These are phyloP conservation scores for Epichloe scottii DNA, from an alignment of 2,329 filamentous ascomycete species.

Conservation along the genomic window DNA sequence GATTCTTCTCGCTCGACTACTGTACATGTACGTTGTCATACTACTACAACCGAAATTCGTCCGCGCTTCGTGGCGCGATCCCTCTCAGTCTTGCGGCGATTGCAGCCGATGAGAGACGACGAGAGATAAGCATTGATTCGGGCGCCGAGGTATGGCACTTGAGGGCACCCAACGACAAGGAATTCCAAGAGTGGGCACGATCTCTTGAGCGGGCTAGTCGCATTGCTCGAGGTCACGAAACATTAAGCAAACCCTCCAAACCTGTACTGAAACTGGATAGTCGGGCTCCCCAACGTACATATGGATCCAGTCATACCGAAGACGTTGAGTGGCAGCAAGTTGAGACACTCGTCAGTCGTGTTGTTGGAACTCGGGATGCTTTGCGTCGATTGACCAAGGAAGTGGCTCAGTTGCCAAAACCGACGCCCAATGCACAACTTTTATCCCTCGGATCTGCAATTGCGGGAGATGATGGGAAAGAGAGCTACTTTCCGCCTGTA, in stretches of 20 bases:
- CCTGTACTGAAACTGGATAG: constrained; percentile 17
- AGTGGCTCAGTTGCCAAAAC: constrained; percentile 44
- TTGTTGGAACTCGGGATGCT: constrained; percentile 80
- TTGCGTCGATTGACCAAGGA: constrained; percentile 77
- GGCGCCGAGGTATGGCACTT: constrained; percentile 96
- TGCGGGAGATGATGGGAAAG: constrained; percentile 17
- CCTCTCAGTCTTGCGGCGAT: constrained; percentile 85
- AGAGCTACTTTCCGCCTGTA: constrained; percentile 39
- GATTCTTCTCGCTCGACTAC: constrained; percentile 94
- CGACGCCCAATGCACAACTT: constrained; percentile 17
- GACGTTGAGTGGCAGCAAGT: constrained; percentile 80
- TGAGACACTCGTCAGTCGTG: constrained; percentile 71
- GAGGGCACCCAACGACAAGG: constrained; percentile 65
- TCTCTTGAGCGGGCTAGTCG: constrained; percentile 75
- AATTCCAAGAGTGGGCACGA: constrained; percentile 78
- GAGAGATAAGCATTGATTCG: constrained; percentile 93
- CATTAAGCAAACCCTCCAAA: constrained; percentile 14
- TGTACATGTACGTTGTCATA: constrained; percentile 91
- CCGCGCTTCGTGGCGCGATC: constrained; percentile 81
- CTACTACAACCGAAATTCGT: constrained; percentile 89
- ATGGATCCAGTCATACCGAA: constrained; percentile 38
- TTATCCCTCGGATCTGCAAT: constrained; percentile 30
- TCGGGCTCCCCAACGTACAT: constrained; percentile 14
- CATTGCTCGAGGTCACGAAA: constrained; percentile 42
- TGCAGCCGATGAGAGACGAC: constrained; percentile 72